These are phyloP conservation scores for Bremia lactucae DNA, from an alignment of 352 stramenopile species.

Conservation along the genomic window DNA sequence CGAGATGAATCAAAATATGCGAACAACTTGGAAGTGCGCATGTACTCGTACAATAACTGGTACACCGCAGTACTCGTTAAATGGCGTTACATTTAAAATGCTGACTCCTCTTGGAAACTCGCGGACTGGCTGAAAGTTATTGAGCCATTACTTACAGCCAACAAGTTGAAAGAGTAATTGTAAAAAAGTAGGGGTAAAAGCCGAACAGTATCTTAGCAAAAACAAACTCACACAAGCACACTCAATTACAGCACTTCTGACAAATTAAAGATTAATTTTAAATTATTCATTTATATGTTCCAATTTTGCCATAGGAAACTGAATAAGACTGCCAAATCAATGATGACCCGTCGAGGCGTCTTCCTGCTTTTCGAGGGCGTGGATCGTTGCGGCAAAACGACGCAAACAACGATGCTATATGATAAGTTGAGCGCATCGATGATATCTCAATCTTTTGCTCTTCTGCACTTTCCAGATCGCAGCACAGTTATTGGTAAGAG, in stretches of 20 bases:
- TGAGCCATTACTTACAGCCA: constrained; percentile 21
- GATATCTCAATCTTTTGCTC: constrained; percentile 10
- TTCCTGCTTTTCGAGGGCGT: constrained; percentile 99
- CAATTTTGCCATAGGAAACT: too few relatives aligned
- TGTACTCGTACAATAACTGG: constrained; percentile 54
- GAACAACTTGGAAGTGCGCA: constrained; percentile 62
- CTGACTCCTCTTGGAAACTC: constrained; percentile 44
- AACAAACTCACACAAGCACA: too few relatives aligned
- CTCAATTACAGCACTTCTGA: too few relatives aligned
- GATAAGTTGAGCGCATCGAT: constrained; percentile 36
- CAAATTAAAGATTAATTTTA: too few relatives aligned
- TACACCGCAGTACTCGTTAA: constrained; percentile 71
- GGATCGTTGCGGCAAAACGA: constrained; percentile 98
- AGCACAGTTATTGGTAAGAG: constrained; percentile 90
- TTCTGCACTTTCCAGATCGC: constrained; percentile 77
- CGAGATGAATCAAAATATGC: constrained; percentile 35
- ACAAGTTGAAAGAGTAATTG: constrained; percentile 2
- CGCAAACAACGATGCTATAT: constrained; percentile 90
- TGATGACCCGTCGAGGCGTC: constrained; percentile 76
- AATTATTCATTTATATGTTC: too few relatives aligned
- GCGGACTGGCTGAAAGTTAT: constrained; percentile 53
- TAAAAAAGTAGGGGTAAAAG: too few relatives aligned
- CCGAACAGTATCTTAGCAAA: too few relatives aligned
- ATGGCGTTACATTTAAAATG: constrained; percentile 47
- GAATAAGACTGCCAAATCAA: too few relatives aligned